Evolutionary conservation across 1,284 basidiomycete genomes (phyloP).

Genomic region (Butyriboletus appendiculatus): DNA sequence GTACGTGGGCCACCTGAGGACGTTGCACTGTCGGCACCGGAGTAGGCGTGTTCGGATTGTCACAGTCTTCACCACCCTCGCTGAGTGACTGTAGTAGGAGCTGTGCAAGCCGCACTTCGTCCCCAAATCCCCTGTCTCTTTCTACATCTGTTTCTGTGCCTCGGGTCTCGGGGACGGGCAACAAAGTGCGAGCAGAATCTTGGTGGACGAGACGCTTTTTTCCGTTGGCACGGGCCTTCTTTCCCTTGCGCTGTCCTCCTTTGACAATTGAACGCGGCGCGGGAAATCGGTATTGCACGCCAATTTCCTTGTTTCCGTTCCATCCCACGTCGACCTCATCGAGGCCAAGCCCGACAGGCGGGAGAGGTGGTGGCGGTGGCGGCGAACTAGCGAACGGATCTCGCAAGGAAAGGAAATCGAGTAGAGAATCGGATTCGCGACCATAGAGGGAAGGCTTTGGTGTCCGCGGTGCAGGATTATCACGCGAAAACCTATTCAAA

Average conservation of each 20-base stretch:
- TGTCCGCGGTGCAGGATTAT: conserved; percentile 2
- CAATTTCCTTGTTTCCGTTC: conserved; percentile 24
- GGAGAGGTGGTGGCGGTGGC: conserved; percentile 33
- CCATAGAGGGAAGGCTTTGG: conserved; percentile 25
- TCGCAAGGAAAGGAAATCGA: conserved; percentile 37
- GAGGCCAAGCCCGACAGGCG: conserved; percentile 28
- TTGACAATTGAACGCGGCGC: conserved; percentile 33
- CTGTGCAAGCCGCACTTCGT: conserved; percentile 31
- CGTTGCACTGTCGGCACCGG: conserved; percentile 7
- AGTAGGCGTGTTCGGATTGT: not conserved
- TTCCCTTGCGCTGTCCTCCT: conserved; percentile 22
- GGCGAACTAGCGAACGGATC: conserved; percentile 36
- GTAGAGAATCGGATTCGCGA: conserved; percentile 29
- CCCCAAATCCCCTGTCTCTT: conserved; percentile 28
- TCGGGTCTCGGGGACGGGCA: conserved; percentile 26
- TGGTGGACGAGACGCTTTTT: conserved; percentile 28
- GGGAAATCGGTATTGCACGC: conserved; percentile 34
- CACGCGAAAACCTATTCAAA: not conserved
- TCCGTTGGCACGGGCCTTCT: conserved; percentile 13
- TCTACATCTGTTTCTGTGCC: conserved; percentile 17
- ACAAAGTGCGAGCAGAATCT: conserved; percentile 27
- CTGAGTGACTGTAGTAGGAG: conserved; percentile 33
- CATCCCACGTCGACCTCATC: conserved; percentile 33
- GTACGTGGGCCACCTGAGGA: conserved; percentile 22
- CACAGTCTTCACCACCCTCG: conserved; percentile 11